Percentiles rank a stretch among this genome's conserved stretches.
Evolutionary conservation across 2,329 filamentous ascomycete genomes (phyloP).

Genomic region (Calonectria hawksworthii): DNA sequence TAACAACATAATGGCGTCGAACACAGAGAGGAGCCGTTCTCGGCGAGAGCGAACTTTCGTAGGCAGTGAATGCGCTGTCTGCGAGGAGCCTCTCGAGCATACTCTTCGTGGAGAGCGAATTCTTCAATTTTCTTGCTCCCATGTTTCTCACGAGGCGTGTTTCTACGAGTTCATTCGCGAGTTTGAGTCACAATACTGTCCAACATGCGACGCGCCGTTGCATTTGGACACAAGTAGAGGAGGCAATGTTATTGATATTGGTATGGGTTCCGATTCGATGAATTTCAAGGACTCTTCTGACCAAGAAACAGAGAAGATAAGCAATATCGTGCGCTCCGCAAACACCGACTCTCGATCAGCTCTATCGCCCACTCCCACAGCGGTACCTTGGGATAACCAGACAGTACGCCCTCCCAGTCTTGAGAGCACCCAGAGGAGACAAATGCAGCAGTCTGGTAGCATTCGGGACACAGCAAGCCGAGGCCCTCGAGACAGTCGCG

Average conservation of each 20-base stretch:
- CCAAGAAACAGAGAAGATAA: constrained; percentile 83
- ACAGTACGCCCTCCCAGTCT: constrained; percentile 68
- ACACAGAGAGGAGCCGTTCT: constrained; percentile 79
- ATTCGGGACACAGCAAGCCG: constrained; percentile 43
- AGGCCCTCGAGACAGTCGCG: constrained; percentile 64
- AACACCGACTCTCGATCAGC: constrained; percentile 72
- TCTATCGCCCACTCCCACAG: constrained; percentile 69
- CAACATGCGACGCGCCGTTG: constrained; percentile 91
- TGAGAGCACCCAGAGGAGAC: constrained; percentile 54
- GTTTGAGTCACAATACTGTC: constrained; percentile 93
- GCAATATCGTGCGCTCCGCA: constrained; percentile 89
- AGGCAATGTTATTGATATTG: constrained; percentile 92
- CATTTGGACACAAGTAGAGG: constrained; percentile 93
- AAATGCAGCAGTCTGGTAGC: constrained; percentile 44
- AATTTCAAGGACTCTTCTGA: constrained; percentile 44
- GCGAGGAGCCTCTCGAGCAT: constrained; percentile 96
- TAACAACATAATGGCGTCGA: constrained; percentile 60
- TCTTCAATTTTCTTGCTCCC: constrained; percentile 94
- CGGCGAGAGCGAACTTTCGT: constrained; percentile 95
- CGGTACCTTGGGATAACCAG: constrained; percentile 76
- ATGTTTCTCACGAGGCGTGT: constrained; percentile 97
- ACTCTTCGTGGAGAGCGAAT: constrained; percentile 94
- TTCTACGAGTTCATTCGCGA: constrained; percentile 99
- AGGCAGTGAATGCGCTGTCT: constrained; percentile 94
- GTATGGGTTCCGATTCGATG: constrained; percentile 61